Base-by-base conservation (phyloP, 331 rosid genomes). In the Spiraea crenata region DNA sequence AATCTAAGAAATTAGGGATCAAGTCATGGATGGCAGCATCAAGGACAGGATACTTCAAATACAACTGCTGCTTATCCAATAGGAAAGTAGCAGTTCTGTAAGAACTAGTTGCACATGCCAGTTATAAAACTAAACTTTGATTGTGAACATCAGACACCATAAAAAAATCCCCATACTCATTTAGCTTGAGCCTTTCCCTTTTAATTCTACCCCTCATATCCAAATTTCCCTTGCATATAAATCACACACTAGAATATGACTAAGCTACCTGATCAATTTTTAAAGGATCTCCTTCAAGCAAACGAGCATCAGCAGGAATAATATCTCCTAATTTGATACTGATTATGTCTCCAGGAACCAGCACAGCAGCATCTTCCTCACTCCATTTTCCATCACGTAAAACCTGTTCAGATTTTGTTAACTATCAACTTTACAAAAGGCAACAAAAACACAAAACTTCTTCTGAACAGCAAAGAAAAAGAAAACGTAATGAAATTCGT, bases 221-320 rank as follows among this genome's bases (percentile, higher is more conserved):
- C 7, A 35, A 50, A 65, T 25, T 46, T 64, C 25, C 9, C 31
- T 13, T 65, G 34, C 57, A 31, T 48, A 34, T 65, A 49, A n/a
- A 34, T 4, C 5, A 48, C 6, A 13, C 19, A 45, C 7, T 20
- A 31, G 40, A 25, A 20, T 0, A 44, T 45, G 11, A 45, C 51
- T 64, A 31, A n/a, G 45, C 54, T 56, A 70, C 74, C 74, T 70
- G 74, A 48, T 79, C 83, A 11, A 74, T 64, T 38, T 79, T 79
- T 39, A 63, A 74, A 54, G 83, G 73, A 63, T 79, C 79, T 41
- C 79, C 79, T 50, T 74, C 69, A 9, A 79, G 83, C 15, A 79
- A 70, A 9, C 79, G 83, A 63, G 83, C 83, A 74, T 79, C 79
- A 1, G 79, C 69, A n/a, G 76, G 83, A 49, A 79, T 69, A 10